A percentile compares a stretch with the other conserved stretches of the same genome.
Conservation (phyloP, 257 asterid genomes). For the Scutellaria baicalensis region DNA sequence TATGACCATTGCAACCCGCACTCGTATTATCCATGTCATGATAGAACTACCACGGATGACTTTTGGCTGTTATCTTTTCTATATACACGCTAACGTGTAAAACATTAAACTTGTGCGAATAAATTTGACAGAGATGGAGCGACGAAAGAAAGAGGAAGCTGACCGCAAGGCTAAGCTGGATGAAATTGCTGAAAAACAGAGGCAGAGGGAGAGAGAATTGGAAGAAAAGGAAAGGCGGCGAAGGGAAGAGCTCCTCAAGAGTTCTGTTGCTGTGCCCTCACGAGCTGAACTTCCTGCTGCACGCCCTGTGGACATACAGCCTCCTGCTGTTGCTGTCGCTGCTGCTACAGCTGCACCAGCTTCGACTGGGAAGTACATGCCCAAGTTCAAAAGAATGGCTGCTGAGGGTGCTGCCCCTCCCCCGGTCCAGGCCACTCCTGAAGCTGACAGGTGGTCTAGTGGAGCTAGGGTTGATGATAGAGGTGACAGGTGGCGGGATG, state of each 20-base stretch:
- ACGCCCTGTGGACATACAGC: neutral
- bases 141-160: slow-evolving; percentile 19
- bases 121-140: slow-evolving; percentile 17
- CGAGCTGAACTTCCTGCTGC: neutral
- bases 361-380: slow-evolving; percentile 5
- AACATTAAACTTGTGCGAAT: neutral
- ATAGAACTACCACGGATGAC: too few species aligned
- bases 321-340: neutral
- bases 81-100: too few species aligned
- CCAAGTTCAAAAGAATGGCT: slow-evolving; percentile 6
- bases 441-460: slow-evolving; percentile 8
- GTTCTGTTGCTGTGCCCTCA: neutral
- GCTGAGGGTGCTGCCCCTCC: neutral
- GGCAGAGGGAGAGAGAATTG: slow-evolving; percentile 19
- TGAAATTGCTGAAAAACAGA: slow-evolving; percentile 20
- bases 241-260: slow-evolving; percentile 13
- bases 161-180: slow-evolving; percentile 19
- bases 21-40: too few species aligned
- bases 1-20: neutral
- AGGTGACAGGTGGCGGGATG: slow-evolving; percentile 13
- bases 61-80: too few species aligned
- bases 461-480: neutral
- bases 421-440: neutral
- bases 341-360: neutral
- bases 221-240: slow-evolving; percentile 17